phyloP scores from a whole-genome alignment of 2,329 filamentous ascomycete species.

The Juglanconis sp. region DNA sequence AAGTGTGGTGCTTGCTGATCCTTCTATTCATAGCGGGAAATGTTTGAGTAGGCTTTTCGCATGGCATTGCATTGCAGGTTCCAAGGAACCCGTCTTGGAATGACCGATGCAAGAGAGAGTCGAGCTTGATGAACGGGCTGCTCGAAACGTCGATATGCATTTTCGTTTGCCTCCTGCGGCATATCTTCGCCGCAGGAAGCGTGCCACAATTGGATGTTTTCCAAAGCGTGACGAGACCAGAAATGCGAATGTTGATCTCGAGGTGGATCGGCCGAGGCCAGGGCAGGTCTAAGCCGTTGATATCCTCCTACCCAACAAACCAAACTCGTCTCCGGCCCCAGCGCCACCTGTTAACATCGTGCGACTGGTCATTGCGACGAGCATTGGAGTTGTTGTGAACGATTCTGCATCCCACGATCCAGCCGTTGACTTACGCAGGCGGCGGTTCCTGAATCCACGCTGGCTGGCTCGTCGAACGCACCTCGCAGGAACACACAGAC shows the following conservation, averaged over 20 bases:
- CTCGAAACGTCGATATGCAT: slow-evolving; percentile 6
- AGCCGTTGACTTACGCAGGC: neutral
- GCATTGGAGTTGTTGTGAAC: neutral
- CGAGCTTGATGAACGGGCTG: neutral
- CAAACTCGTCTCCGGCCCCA: neutral
- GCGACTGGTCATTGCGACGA: neutral
- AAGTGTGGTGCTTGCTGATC: neutral
- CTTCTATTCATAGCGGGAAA: neutral
- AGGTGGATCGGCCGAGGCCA: neutral
- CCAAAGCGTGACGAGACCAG: neutral
- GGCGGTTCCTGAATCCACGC: neutral
- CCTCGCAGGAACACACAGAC: neutral
- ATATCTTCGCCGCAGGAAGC: neutral
- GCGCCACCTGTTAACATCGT: neutral
- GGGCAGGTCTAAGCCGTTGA: neutral
- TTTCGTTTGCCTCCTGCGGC: slow-evolving; percentile 3
- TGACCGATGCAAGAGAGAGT: neutral
- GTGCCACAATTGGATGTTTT: slow-evolving; percentile 4
- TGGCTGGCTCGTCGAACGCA: neutral
- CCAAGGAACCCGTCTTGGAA: neutral
- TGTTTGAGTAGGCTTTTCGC: neutral
- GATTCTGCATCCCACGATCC: neutral
- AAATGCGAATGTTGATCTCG: neutral
- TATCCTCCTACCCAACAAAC: neutral
- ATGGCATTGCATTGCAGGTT: slow-evolving; percentile 3